A percentile compares a stretch with the other conserved stretches of the same genome.
Conservation (phyloP, 192 early-diverging fungal species). For the Jimgerdemannia lactiflua region DNA sequence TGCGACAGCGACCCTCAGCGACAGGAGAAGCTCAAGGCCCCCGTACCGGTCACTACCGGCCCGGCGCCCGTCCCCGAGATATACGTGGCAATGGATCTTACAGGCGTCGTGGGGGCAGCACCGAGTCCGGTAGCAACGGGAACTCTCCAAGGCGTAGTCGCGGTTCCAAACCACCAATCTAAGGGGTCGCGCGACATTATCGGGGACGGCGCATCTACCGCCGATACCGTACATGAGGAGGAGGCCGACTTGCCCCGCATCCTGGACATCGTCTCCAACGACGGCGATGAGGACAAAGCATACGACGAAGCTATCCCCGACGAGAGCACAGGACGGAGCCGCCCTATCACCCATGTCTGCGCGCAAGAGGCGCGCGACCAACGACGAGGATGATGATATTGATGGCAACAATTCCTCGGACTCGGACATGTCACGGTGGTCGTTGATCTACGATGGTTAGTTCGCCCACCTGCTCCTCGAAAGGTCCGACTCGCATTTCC, state of each 20-base stretch:
- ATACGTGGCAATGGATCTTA: background rate
- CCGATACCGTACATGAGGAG: too few relatives aligned
- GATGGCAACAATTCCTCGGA: conserved; percentile 14
- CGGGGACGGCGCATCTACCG: too few relatives aligned
- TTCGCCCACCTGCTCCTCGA: background rate
- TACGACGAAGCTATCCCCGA: too few relatives aligned
- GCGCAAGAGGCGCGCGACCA: background rate
- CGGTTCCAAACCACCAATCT: too few relatives aligned
- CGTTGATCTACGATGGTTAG: background rate
- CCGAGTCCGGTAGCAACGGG: too few relatives aligned
- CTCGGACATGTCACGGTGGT: conserved; percentile 9
- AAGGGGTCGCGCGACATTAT: too few relatives aligned
- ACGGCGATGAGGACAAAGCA: too few relatives aligned
- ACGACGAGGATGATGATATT: conserved; percentile 9
- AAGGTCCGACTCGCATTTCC: background rate
- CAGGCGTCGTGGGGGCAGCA: background rate
- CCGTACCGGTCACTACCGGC: background rate
- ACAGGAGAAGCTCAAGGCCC: conserved; percentile 15
- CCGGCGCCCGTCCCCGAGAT: background rate
- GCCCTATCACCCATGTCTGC: too few relatives aligned
- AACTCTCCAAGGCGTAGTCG: too few relatives aligned
- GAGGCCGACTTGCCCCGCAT: too few relatives aligned
- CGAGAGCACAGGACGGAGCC: too few relatives aligned
- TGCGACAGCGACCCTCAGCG: conserved; percentile 15
- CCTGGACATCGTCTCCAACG: too few relatives aligned